phyloP scores from a whole-genome alignment of 1,139 yeast species.

The Lodderomyces pseudojiufengensis region DNA sequence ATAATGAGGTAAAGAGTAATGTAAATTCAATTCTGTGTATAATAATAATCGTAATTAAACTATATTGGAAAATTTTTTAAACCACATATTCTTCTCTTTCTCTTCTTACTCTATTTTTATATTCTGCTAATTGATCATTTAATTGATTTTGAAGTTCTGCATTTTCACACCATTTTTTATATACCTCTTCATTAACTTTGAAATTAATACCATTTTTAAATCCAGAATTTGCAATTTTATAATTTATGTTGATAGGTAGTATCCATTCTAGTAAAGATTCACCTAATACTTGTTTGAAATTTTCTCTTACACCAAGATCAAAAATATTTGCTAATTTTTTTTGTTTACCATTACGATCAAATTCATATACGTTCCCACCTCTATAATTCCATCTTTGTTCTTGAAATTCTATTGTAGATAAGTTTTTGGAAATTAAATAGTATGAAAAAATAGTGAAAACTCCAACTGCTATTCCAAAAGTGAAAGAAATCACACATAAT shows the following conservation, averaged over 20 bases:
- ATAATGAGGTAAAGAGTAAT: slow-evolving; percentile 16
- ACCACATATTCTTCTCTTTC: slow-evolving; percentile 14
- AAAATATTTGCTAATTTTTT: slow-evolving; percentile 59
- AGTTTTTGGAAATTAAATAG: slow-evolving; percentile 57
- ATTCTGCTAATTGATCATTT: slow-evolving; percentile 39
- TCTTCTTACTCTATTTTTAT: slow-evolving; percentile 20
- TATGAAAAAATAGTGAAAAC: slow-evolving; percentile 58
- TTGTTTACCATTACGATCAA: slow-evolving; percentile 31
- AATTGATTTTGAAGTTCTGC: slow-evolving; percentile 46
- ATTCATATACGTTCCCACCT: slow-evolving; percentile 35
- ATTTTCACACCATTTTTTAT: slow-evolving; percentile 39
- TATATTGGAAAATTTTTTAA: too few relatives aligned
- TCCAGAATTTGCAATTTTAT: slow-evolving; percentile 20
- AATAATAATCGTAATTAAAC: too few relatives aligned
- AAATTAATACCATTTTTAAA: slow-evolving; percentile 51
- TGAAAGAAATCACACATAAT: slow-evolving; percentile 54
- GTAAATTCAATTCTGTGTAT: too few relatives aligned
- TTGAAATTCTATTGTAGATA: slow-evolving; percentile 80
- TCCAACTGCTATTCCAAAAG: slow-evolving; percentile 61
- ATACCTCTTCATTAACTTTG: slow-evolving; percentile 42
- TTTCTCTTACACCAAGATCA: slow-evolving; percentile 61
- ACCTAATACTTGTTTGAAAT: slow-evolving; percentile 79
- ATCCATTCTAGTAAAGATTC: slow-evolving; percentile 59
- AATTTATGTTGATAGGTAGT: slow-evolving; percentile 50
- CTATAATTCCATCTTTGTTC: slow-evolving; percentile 46